phyloP scores from a whole-genome alignment of 108 stramenopile genomes.

The Conticribra weissflogii region DNA sequence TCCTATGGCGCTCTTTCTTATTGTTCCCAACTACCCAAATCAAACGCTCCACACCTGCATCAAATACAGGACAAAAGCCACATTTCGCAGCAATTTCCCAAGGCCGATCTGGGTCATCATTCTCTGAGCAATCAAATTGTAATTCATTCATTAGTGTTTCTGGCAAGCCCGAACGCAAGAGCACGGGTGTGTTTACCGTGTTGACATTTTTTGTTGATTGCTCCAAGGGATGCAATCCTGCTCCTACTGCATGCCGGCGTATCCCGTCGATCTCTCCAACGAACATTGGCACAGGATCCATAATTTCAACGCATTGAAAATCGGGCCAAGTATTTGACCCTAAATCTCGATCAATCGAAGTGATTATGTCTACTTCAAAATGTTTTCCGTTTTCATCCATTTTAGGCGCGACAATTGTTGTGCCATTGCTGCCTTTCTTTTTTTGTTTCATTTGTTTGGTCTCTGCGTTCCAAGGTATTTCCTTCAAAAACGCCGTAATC shows the following conservation, averaged over 20 bases:
- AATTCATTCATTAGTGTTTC: slow-evolving; percentile 5
- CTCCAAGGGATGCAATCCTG: slow-evolving; percentile 30
- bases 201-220: slow-evolving; percentile 1
- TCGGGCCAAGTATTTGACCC: slow-evolving; percentile 57
- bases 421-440: not conserved
- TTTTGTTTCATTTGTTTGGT: not conserved
- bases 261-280: slow-evolving; percentile 38
- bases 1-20: not conserved
- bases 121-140: not conserved
- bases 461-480: slow-evolving; percentile 26
- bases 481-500: slow-evolving; percentile 50
- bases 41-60: slow-evolving; percentile 52
- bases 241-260: slow-evolving; percentile 40
- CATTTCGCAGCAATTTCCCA: slow-evolving; percentile 24
- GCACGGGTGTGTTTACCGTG: slow-evolving; percentile 17
- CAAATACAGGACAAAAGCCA: slow-evolving; percentile 46
- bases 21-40: slow-evolving; percentile 15
- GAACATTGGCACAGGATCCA: slow-evolving; percentile 67
- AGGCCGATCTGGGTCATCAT: slow-evolving; percentile 2
- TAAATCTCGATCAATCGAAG: slow-evolving; percentile 80
- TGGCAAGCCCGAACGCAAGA: slow-evolving; percentile 30
- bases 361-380: slow-evolving; percentile 60
- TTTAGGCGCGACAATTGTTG: not conserved
- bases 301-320: slow-evolving; percentile 53
- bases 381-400: not conserved